Percentiles rank a stretch among this genome's conserved stretches.
Conservation (phyloP, 352 stramenopile genomes). For the Phytophthora gonapodyides region DNA sequence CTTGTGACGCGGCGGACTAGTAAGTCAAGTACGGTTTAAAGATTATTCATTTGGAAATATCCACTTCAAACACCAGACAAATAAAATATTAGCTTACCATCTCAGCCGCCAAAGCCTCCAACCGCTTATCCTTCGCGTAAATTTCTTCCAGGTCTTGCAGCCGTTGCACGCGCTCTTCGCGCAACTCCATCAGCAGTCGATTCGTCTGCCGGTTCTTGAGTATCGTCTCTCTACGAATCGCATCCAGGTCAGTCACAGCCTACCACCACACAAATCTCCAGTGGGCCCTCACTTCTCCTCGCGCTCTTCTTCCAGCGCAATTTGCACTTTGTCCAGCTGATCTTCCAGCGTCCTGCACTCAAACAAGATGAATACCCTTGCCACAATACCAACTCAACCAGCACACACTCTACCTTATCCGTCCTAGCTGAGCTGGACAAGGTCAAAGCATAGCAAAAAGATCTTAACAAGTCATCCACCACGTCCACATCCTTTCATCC, state of each 20-base stretch:
- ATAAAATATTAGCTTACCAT: slow-evolving; percentile 38
- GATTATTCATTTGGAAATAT: neutral
- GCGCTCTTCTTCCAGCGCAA: slow-evolving; percentile 68
- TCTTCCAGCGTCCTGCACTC: slow-evolving; percentile 59
- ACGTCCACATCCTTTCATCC: neutral
- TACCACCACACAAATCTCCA: neutral
- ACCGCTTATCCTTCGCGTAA: slow-evolving; percentile 77
- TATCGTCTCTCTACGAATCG: slow-evolving; percentile 55
- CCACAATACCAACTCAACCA: neutral
- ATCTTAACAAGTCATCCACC: neutral
- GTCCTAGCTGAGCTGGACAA: slow-evolving; percentile 57
- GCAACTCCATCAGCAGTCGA: slow-evolving; percentile 66
- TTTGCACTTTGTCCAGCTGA: slow-evolving; percentile 64
- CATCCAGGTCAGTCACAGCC: neutral
- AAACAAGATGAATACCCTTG: neutral
- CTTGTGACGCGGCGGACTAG: slow-evolving; percentile 51
- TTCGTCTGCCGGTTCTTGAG: slow-evolving; percentile 75
- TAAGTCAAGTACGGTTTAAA: slow-evolving; percentile 1
- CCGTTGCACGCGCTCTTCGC: slow-evolving; percentile 76
- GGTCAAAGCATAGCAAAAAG: neutral
- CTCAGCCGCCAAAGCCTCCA: slow-evolving; percentile 62
- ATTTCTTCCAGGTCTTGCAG: slow-evolving; percentile 84
- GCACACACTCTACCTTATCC: slow-evolving; percentile 45
- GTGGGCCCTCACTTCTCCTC: slow-evolving; percentile 58
- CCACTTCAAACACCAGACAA: neutral